A percentile compares a stretch with the other conserved stretches of the same genome.
phyloP scores from a whole-genome alignment of 257 asterid genomes.

The Scutellaria barbata region DNA sequence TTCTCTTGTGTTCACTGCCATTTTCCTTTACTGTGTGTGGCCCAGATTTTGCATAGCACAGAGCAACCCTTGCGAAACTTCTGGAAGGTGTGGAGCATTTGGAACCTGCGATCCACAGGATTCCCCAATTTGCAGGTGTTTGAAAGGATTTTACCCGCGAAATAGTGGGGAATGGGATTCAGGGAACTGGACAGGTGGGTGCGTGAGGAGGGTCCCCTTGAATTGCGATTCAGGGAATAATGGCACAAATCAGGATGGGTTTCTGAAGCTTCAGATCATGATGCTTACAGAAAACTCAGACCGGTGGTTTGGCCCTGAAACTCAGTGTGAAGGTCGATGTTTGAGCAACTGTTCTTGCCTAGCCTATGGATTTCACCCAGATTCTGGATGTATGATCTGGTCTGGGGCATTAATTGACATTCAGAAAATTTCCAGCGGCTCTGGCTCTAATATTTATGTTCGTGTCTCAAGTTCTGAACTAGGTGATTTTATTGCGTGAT shows the following conservation, averaged over 20 bases:
- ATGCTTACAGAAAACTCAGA: neutral
- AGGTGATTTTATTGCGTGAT: neutral
- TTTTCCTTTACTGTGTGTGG: neutral
- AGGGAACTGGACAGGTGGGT: slow-evolving; percentile 12
- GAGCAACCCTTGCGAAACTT: neutral
- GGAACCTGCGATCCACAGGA: neutral
- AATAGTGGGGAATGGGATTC: slow-evolving; percentile 3
- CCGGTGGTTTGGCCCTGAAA: slow-evolving; percentile 8
- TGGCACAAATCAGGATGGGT: neutral
- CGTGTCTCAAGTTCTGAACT: neutral
- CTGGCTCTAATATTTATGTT: neutral
- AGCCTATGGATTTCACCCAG: neutral
- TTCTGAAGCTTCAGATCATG: slow-evolving; percentile 13
- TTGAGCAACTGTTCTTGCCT: slow-evolving; percentile 9
- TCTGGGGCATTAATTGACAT: neutral
- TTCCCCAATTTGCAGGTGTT: neutral
- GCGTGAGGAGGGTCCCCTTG: slow-evolving; percentile 11
- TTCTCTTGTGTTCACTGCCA: neutral
- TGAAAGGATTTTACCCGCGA: slow-evolving; percentile 3
- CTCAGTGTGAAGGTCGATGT: slow-evolving; percentile 10
- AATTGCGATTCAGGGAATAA: neutral
- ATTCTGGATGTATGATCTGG: slow-evolving; percentile 17
- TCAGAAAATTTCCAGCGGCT: neutral
- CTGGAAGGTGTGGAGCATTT: neutral
- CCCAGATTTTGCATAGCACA: neutral